Percentiles rank a stretch among this genome's conserved stretches.
Conservation (phyloP, 2,329 filamentous ascomycete species). For the Apiospora koreana region DNA sequence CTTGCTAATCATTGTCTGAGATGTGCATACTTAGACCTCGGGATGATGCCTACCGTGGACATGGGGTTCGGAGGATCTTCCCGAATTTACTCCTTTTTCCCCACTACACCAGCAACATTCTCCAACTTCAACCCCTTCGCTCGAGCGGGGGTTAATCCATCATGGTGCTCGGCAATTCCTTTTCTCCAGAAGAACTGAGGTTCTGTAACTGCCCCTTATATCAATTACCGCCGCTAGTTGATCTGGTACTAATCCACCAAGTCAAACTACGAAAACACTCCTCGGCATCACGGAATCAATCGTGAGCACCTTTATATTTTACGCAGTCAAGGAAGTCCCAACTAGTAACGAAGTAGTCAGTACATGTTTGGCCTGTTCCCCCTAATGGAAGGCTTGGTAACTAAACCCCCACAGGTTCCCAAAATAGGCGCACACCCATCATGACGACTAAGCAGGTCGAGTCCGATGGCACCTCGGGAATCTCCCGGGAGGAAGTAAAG, state of each 20-base stretch:
- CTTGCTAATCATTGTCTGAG: too few species aligned
- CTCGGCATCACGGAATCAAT: neutral
- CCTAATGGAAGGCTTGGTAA: too few species aligned
- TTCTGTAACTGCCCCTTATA: neutral
- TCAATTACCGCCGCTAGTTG: neutral
- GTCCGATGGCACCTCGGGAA: neutral
- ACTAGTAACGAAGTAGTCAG: neutral
- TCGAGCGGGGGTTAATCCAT: neutral
- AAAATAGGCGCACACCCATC: neutral
- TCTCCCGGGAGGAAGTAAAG: neutral
- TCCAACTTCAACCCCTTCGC: neutral
- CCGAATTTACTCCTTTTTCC: neutral
- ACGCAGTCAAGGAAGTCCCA: too few species aligned
- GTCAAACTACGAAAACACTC: neutral
- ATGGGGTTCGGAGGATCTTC: neutral
- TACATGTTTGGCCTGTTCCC: too few species aligned
- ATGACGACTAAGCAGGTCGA: neutral
- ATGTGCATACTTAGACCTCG: neutral
- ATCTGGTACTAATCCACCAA: neutral
- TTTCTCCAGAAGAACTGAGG: neutral
- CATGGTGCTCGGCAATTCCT: neutral
- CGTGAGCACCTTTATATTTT: too few species aligned
- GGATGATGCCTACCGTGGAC: neutral
- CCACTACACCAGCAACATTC: neutral
- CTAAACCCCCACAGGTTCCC: too few species aligned